These are phyloP conservation scores for Tolypocladium capitatum DNA, from an alignment of 2,329 filamentous ascomycete species.

Conservation along the genomic window DNA sequence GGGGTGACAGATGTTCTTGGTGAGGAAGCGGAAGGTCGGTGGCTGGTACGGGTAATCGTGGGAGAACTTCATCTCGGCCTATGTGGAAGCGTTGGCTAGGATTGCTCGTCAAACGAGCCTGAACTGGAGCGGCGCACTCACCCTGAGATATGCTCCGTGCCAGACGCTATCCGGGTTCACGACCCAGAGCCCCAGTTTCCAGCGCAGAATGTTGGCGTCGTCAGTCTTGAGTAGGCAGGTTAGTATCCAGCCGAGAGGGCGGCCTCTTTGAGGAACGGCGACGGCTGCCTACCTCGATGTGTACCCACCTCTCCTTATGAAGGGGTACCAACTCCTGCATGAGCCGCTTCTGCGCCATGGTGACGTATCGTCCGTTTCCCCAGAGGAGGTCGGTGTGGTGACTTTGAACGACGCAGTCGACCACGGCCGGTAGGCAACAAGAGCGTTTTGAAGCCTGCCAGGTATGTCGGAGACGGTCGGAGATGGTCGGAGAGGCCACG, in stretches of 20 bases:
- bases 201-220: conserved; percentile 72
- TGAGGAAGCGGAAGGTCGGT: conserved; percentile 74
- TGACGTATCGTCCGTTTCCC: conserved; percentile 1
- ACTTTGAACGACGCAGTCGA: background rate
- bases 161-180: conserved; percentile 86
- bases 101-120: background rate
- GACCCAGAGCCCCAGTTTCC: conserved; percentile 81
- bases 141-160: conserved; percentile 83
- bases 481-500: background rate
- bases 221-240: conserved; percentile 40
- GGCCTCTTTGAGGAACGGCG: background rate
- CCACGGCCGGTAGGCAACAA: background rate
- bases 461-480: background rate
- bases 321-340: conserved; percentile 80
- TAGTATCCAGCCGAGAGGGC: conserved; percentile 1
- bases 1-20: conserved; percentile 69
- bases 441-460: background rate
- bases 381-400: background rate
- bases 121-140: conserved; percentile 13
- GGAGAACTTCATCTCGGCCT: conserved; percentile 78
- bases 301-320: conserved; percentile 83
- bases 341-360: conserved; percentile 55
- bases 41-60: conserved; percentile 81
- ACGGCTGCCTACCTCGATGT: conserved; percentile 55
- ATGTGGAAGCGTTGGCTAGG: background rate